Base-by-base conservation (phyloP, 768 basidiomycete genomes). In the Tulasnella sp. region DNA sequence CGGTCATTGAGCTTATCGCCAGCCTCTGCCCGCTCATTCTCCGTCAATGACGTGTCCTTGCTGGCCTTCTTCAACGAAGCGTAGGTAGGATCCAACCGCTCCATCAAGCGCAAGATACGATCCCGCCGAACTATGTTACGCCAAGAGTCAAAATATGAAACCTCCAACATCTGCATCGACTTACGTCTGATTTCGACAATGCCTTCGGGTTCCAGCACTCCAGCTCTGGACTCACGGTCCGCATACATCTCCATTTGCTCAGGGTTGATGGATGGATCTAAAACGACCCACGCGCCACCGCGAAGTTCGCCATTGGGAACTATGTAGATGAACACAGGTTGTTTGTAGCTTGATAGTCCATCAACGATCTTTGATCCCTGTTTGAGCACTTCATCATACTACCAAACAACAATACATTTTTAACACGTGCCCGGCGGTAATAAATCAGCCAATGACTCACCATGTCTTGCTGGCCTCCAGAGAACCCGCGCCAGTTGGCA, bases 401-500 rank as follows among this genome's bases (percentile, higher is more conserved):
- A 39, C n/a, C n/a, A n/a, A n/a, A n/a, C 23, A 60, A 11, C 5
- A 6, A 35, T 17, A 11, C 11, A 15, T 3, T 11, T 45, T 27
- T 23, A 31, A 7, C 8, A 56, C 27, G 7, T 15, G n/a, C n/a
- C 14, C 40, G 21, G 7, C 17, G 7, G 41, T 19, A 19, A 46
- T 4, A 3, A 7, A 15, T n/a, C 21, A 23, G 19, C 27, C 6
- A 39, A 23, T 65, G 60, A 63, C 70, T 61, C 52, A 72, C 71
- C 92, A 97, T 97, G 70, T 97, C 93, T 70, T 96, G 93, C 70
- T 97, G 93, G 62, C 96, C 96, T 61, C 96, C 96, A 19, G 96
- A 99, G 82, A 99, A 99, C 23, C 96, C 96, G 74, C 96, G 87
- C 92, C 96, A 98, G 75, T 99, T 99, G 54, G 96, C 96, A 66